A percentile compares a stretch with the other conserved stretches of the same genome.
These are phyloP conservation scores for Eremothecium sinecaudum DNA, from an alignment of 1,139 yeast species.

Conservation along the genomic window DNA sequence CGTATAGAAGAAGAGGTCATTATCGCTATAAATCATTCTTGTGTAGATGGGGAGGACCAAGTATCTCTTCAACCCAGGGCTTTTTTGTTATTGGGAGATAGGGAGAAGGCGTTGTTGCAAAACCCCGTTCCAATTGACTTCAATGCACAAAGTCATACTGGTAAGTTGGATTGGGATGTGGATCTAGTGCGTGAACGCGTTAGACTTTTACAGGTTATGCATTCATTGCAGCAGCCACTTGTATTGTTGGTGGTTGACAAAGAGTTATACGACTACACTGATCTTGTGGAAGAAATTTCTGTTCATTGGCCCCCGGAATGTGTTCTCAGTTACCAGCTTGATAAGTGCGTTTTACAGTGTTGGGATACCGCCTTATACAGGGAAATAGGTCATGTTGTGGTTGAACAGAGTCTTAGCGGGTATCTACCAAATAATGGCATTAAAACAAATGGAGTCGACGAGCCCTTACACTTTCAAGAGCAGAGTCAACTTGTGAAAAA, in stretches of 20 bases:
- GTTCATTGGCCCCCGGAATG: neutral
- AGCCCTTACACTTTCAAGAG: conserved; percentile 5
- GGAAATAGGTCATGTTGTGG: conserved; percentile 1
- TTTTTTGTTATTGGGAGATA: conserved; percentile 1
- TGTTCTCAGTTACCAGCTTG: conserved; percentile 4
- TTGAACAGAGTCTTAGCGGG: neutral
- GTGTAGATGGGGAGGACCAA: neutral
- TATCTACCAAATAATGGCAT: conserved; percentile 1
- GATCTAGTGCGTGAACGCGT: conserved; percentile 1
- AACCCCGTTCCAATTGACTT: conserved; percentile 2
- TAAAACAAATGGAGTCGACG: conserved; percentile 1
- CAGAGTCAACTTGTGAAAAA: conserved; percentile 11
- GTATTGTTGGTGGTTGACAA: conserved; percentile 6
- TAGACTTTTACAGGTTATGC: conserved; percentile 1
- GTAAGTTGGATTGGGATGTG: neutral
- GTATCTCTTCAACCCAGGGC: neutral
- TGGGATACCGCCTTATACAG: conserved; percentile 1
- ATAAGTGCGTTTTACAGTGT: conserved; percentile 1
- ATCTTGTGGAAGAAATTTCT: neutral
- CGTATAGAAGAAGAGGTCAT: conserved; percentile 2
- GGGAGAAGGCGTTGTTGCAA: neutral
- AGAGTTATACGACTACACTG: conserved; percentile 6
- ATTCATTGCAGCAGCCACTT: conserved; percentile 1
- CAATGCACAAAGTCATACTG: neutral
- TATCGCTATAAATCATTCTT: conserved; percentile 1